These are phyloP conservation scores for Fusarium cyanostomum DNA, from an alignment of 2,329 filamentous ascomycete species.

Conservation along the genomic window DNA sequence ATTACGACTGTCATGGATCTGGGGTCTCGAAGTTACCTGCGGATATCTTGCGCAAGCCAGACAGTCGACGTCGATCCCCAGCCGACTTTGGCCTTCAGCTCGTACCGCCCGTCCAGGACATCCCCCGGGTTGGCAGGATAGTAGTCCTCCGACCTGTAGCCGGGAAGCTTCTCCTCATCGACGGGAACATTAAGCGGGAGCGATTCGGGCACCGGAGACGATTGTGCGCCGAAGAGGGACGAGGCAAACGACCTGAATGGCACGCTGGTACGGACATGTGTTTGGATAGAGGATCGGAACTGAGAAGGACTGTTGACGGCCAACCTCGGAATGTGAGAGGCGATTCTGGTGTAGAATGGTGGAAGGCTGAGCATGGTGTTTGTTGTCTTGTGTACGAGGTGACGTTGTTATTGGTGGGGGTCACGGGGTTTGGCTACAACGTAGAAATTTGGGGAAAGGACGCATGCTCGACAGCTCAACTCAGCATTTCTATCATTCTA, in stretches of 20 bases:
- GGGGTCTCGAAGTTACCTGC: neutral
- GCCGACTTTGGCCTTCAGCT: conserved; percentile 49
- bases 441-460: too few relatives aligned
- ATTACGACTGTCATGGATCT: conserved; percentile 4
- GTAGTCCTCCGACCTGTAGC: conserved; percentile 39
- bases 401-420: too few relatives aligned
- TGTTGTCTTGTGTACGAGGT: too few relatives aligned
- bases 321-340: neutral
- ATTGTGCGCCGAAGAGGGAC: neutral
- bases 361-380: neutral
- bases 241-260: neutral
- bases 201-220: conserved; percentile 7
- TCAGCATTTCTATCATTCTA: too few relatives aligned
- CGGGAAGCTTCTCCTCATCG: conserved; percentile 38
- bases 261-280: too few relatives aligned
- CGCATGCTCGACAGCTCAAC: too few relatives aligned
- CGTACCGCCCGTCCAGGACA: conserved; percentile 46
- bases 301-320: neutral
- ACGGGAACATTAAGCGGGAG: conserved; percentile 19
- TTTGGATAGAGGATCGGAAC: neutral
- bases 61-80: conserved; percentile 51
- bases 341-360: neutral
- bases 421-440: too few relatives aligned
- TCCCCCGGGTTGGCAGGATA: conserved; percentile 47
- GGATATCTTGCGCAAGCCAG: conserved; percentile 46